These are phyloP conservation scores for Gnomoniopsis smithogilvyi DNA, from an alignment of 2,329 filamentous ascomycete genomes.

Conservation along the genomic window DNA sequence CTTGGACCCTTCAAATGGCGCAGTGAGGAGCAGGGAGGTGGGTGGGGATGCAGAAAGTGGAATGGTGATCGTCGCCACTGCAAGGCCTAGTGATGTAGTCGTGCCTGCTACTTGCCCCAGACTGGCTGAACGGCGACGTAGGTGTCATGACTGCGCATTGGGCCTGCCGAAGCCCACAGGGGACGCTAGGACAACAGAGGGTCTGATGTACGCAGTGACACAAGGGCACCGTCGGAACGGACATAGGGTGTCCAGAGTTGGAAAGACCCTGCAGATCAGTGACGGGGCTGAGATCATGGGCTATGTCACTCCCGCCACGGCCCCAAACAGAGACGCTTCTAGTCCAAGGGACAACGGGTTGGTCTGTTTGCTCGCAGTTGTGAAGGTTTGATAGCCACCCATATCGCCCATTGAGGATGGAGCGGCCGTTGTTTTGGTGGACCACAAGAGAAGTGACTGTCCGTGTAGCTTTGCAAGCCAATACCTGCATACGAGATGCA, in stretches of 20 bases:
- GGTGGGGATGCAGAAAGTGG: constrained; percentile 5
- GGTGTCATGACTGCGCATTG: constrained; percentile 3
- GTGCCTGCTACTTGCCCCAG: constrained; percentile 3
- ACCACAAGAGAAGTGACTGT: neutral
- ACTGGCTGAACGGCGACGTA: constrained; percentile 12
- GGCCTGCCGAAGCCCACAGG: constrained; percentile 6
- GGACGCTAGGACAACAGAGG: constrained; percentile 11
- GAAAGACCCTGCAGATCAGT: constrained; percentile 25
- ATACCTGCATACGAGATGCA: too few relatives aligned
- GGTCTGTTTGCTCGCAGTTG: neutral
- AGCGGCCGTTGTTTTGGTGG: neutral
- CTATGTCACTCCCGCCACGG: constrained; percentile 12
- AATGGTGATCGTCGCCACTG: constrained; percentile 16
- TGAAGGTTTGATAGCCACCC: neutral
- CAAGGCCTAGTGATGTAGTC: constrained; percentile 18
- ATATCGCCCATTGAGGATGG: too few relatives aligned
- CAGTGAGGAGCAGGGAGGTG: constrained; percentile 14
- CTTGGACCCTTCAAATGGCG: constrained; percentile 20
- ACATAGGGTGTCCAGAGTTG: constrained; percentile 1
- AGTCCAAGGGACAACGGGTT: neutral
- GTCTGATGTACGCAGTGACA: constrained; percentile 13
- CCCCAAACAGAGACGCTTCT: constrained; percentile 6
- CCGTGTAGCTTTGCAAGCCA: too few relatives aligned
- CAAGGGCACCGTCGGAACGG: neutral
- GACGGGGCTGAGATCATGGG: constrained; percentile 18